Base-by-base conservation (phyloP, 352 stramenopile genomes). In the Pythium biforme region DNA sequence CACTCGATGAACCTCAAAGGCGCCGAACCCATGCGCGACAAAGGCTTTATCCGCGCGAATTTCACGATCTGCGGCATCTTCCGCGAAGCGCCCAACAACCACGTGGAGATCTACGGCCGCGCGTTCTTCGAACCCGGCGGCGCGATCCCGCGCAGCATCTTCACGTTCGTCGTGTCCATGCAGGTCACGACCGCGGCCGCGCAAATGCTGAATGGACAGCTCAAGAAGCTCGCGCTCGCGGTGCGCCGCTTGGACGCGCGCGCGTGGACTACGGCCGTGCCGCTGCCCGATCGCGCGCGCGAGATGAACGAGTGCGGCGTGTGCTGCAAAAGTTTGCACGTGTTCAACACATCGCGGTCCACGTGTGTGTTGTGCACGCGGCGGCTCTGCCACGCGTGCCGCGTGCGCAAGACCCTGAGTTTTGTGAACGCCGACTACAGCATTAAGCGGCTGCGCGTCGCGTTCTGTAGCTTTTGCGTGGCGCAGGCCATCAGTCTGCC, bases 51-150 rank as follows among this genome's bases (percentile, higher is more conserved):
- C 22, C 74, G 75, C 22, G 64, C 40, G 2, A 81, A 75, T 46
- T 51, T 83, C 34, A 83, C 77, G 0, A 61, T 81, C 7, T 68
- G 57, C 14, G 59, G 41, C 14, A 40, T 85, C 46, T 83, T 73
- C 52, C 75, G 75, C 5, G 62, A 74, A 27, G 59, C n/a, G 15
- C 57, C 54, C 0, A 59, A 68, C 43, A 59, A 67, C 33, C 43
- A 70, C 3, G 72, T 83, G 14, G 69, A 68, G 51, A 55, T 79
- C 17, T 86, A 72, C 17, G 70, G 77, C 0, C 56, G 65, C 10
- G 72, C 62, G 0, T 71, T 83, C 29, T 47, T 76, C 8, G 64
- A 77, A 3, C 72, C 70, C 0, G 50, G 67, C 15, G 74, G 74
- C 6, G 74, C 53, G n/a, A 71, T 83, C 41, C 56, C 73, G 3